Percentiles rank a stretch among this genome's conserved stretches.
Evolutionary conservation across 2,329 filamentous ascomycete species (phyloP).

Genomic region (Ophiostoma piceae): DNA sequence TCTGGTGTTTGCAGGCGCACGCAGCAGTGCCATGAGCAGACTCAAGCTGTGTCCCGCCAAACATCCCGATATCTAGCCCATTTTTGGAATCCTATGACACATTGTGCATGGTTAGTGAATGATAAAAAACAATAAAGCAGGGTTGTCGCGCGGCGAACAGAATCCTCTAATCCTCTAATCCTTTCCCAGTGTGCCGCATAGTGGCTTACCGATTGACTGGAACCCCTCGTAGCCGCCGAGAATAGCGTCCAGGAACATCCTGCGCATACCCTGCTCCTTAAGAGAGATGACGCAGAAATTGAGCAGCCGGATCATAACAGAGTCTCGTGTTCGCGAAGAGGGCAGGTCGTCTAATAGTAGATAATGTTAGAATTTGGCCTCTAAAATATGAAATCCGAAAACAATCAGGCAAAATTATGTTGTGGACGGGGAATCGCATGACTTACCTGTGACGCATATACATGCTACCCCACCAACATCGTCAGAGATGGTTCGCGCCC

Average conservation of each 20-base stretch:
- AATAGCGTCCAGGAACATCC: constrained; percentile 53
- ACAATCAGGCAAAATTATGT: neutral
- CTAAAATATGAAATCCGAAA: neutral
- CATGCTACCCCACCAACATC: constrained; percentile 56
- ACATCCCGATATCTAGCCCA: constrained; percentile 17
- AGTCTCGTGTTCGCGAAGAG: constrained; percentile 42
- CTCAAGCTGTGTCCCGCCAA: neutral
- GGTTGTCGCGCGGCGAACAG: neutral
- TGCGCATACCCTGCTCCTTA: constrained; percentile 46
- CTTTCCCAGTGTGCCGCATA: neutral
- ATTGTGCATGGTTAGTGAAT: neutral
- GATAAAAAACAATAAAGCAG: neutral
- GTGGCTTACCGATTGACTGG: constrained; percentile 45
- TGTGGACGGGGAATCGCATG: neutral
- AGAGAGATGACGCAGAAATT: constrained; percentile 48
- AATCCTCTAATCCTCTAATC: neutral
- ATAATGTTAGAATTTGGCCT: neutral
- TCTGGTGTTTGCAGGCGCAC: neutral
- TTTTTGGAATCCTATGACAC: constrained; percentile 12
- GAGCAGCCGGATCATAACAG: constrained; percentile 49
- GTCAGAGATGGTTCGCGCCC: constrained; percentile 46
- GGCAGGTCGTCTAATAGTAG: constrained; percentile 39
- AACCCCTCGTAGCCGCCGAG: constrained; percentile 47
- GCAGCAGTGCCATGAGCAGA: neutral
- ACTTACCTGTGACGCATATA: constrained; percentile 52